Base-by-base conservation (phyloP, 2,329 filamentous ascomycete genomes). In the Onygenales sp. region DNA sequence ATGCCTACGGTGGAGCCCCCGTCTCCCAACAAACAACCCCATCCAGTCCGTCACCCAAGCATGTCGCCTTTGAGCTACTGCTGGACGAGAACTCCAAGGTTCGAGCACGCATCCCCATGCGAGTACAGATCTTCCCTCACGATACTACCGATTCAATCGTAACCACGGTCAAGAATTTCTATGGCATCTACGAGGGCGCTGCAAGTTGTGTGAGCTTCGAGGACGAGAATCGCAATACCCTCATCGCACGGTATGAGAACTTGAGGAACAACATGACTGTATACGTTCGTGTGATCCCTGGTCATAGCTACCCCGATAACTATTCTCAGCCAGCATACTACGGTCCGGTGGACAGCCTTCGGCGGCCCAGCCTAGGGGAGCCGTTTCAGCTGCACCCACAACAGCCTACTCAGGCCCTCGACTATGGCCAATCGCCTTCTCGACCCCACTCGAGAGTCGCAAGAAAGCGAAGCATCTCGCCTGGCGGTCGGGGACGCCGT, bases 111-210 rank as follows among this genome's bases (percentile, higher is more conserved):
- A 78, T 85, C 51, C 82, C 82, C 10, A 83, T 85, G 78, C 75
- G 81, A 59, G 82, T 86, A 44, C 87, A 94, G 65, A 96, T 98
- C 62, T 95, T 86, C 65, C 88, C 88, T 46, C 91, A 97, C 71
- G 93, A 98, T 75, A 91, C 88, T 51, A 97, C 92, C 21, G 92
- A 97, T 67, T 96, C 91, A 37, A 98, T 98, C 73, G 88, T 97
- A 59, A 93, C 90, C 11, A 97, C 93, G 1, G 92, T 97, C 66
- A 97, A 95, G 80, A 97, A 96, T 77, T 97, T 97, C 75, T 97
- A 95, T 68, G 93, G 93, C 56, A 80, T 98, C 61, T 96, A 96
- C 69, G 88, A 92, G 59, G 84, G 82, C 57, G 80, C 82, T 61
- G 83, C 82, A 61, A 85, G 85, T 67, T 91, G 93, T 60, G 86